phyloP scores from a whole-genome alignment of 176 grass and related monocot genomes.

The Ampelocalamus luodianensis region DNA sequence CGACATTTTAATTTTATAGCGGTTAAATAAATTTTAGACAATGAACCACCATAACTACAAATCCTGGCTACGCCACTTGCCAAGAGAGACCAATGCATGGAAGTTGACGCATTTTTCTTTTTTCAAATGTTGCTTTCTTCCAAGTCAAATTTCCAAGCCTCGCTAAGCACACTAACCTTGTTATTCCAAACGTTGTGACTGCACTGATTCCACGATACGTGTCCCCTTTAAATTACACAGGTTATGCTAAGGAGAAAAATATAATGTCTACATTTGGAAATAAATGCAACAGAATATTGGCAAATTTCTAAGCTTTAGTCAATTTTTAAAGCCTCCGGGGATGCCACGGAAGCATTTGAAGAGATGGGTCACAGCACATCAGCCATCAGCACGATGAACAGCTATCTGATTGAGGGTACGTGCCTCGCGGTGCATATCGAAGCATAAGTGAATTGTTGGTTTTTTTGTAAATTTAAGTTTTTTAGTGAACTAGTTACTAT shows the following conservation, averaged over 20 bases:
- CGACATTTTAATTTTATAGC: too few species aligned
- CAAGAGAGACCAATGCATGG: not conserved
- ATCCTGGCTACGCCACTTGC: too few species aligned
- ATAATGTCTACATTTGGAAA: too few species aligned
- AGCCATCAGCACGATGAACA: constrained; percentile 65
- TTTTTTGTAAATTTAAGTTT: too few species aligned
- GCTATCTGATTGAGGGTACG: constrained; percentile 61
- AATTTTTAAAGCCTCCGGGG: constrained; percentile 60
- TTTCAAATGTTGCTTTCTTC: not conserved
- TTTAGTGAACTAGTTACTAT: too few species aligned
- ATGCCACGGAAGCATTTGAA: constrained; percentile 76
- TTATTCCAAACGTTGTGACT: not conserved
- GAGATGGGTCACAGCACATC: constrained; percentile 62
- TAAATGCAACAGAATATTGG: too few species aligned
- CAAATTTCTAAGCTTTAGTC: not conserved
- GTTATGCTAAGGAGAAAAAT: not conserved
- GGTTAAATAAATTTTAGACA: too few species aligned
- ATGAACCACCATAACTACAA: too few species aligned
- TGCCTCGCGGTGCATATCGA: constrained; percentile 19
- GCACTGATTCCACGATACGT: not conserved
- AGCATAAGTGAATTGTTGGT: too few species aligned
- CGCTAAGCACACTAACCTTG: not conserved
- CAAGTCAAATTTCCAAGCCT: not conserved
- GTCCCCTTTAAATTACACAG: not conserved
- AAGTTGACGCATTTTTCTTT: not conserved